A percentile compares a stretch with the other conserved stretches of the same genome.
Evolutionary conservation across 1,284 basidiomycete genomes (phyloP).

Genomic region (Porphyrellus sp.): DNA sequence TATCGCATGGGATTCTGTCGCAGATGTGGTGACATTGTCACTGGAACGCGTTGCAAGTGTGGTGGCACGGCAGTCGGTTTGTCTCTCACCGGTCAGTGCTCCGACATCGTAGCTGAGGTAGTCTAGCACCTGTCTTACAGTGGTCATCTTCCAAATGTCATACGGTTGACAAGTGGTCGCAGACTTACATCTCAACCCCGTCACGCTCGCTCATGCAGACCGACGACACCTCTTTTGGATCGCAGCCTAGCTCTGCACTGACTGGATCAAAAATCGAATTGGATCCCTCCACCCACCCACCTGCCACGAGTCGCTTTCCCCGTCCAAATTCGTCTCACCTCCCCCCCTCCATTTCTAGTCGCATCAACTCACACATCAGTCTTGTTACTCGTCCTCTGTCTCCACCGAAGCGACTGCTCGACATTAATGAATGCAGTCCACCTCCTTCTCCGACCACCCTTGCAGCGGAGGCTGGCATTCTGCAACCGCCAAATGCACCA

Average conservation of each 20-base stretch:
- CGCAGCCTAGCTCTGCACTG: slow-evolving; percentile 14
- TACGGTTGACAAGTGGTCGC: slow-evolving; percentile 68
- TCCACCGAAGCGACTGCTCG: slow-evolving; percentile 50
- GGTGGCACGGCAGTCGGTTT: slow-evolving; percentile 72
- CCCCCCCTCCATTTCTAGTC: slow-evolving; percentile 40
- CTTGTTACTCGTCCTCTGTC: slow-evolving; percentile 53
- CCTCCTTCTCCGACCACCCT: slow-evolving; percentile 36
- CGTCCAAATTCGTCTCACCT: slow-evolving; percentile 41
- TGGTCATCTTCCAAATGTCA: slow-evolving; percentile 51
- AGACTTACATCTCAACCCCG: slow-evolving; percentile 62
- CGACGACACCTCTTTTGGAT: slow-evolving; percentile 16
- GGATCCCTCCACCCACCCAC: slow-evolving; percentile 16
- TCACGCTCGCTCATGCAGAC: slow-evolving; percentile 27
- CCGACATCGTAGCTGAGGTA: slow-evolving; percentile 14
- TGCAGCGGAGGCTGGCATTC: slow-evolving; percentile 48
- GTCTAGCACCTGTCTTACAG: slow-evolving; percentile 61
- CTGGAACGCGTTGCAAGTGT: slow-evolving; percentile 67
- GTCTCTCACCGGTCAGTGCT: slow-evolving; percentile 31
- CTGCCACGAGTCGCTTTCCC: slow-evolving; percentile 47
- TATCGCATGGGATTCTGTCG: slow-evolving; percentile 71
- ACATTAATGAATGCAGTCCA: slow-evolving; percentile 26
- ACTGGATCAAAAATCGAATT: slow-evolving; percentile 6
- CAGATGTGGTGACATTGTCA: slow-evolving; percentile 75
- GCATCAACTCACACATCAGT: slow-evolving; percentile 57
- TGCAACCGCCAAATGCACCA: slow-evolving; percentile 58